These are phyloP conservation scores for Xanthoconium separans DNA, from an alignment of 1,284 basidiomycete species.

Conservation along the genomic window DNA sequence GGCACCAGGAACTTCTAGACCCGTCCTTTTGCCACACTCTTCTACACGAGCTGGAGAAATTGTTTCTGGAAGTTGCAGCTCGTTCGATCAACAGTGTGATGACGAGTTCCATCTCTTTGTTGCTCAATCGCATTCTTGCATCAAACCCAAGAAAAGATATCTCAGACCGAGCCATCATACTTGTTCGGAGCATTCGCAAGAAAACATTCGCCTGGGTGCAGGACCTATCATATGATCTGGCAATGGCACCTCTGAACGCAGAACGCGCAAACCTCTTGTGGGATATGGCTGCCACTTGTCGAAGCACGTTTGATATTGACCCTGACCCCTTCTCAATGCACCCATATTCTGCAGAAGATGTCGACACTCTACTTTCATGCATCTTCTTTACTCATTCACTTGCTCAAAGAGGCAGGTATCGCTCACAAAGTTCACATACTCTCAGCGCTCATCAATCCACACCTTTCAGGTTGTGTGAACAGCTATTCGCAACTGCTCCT, in stretches of 20 bases:
- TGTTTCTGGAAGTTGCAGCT: background rate
- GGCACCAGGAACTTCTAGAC: conserved; percentile 34
- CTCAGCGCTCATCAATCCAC: background rate
- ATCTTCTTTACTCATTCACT: background rate
- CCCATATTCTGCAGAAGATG: background rate
- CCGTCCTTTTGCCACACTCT: conserved; percentile 33
- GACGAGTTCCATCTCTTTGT: background rate
- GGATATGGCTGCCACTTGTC: background rate
- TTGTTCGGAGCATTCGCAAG: conserved; percentile 33
- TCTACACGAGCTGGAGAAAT: conserved; percentile 30
- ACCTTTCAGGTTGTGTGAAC: background rate
- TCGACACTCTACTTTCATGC: background rate
- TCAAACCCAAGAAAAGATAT: conserved; percentile 5
- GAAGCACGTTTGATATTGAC: background rate
- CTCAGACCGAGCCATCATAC: background rate
- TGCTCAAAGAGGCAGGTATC: background rate
- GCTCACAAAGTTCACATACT: background rate
- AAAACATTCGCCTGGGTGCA: conserved; percentile 38
- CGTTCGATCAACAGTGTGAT: background rate
- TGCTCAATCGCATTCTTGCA: conserved; percentile 32
- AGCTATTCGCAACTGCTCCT: background rate
- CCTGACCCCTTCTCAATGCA: background rate
- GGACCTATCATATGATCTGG: conserved; percentile 10
- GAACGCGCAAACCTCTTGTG: background rate
- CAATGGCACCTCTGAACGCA: background rate